Evolutionary conservation across 2,329 filamentous ascomycete species (phyloP).

Genomic region (Coniochaeta ligniaria): DNA sequence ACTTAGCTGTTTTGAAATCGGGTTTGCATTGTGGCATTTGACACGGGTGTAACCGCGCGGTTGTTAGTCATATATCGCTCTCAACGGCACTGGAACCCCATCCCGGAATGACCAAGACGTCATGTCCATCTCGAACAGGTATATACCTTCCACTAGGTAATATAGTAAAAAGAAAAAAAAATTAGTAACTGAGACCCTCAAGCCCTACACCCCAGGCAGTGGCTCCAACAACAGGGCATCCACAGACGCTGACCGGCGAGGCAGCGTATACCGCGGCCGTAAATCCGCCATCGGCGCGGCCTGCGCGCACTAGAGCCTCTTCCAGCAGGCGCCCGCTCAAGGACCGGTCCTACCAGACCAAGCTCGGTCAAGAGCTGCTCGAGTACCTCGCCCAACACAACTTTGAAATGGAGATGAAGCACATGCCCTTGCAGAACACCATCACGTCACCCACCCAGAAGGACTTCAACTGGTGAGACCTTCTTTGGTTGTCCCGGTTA

Average conservation of each 20-base stretch:
- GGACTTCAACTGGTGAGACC: constrained; percentile 95
- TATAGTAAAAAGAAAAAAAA: too few relatives aligned
- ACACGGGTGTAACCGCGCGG: too few relatives aligned
- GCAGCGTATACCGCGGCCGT: constrained; percentile 73
- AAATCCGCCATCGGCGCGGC: constrained; percentile 61
- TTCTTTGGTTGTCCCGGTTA: too few relatives aligned
- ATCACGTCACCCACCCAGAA: constrained; percentile 95
- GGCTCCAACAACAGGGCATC: constrained; percentile 33
- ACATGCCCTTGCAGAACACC: constrained; percentile 82
- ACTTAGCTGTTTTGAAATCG: too few relatives aligned
- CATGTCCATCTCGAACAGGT: too few relatives aligned
- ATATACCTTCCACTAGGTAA: too few relatives aligned
- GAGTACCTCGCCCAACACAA: constrained; percentile 92
- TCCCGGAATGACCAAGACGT: too few relatives aligned
- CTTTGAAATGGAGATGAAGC: constrained; percentile 97
- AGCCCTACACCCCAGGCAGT: constrained; percentile 65
- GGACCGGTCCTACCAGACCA: constrained; percentile 70
- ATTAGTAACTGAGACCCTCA: too few relatives aligned
- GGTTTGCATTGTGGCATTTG: too few relatives aligned
- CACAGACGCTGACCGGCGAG: constrained; percentile 56
- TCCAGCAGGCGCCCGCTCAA: constrained; percentile 82
- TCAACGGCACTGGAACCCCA: too few relatives aligned
- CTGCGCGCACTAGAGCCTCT: constrained; percentile 80
- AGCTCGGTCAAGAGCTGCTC: constrained; percentile 80
- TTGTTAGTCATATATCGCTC: too few relatives aligned